These are phyloP conservation scores for Coniochaeta pulveracea DNA, from an alignment of 2,329 filamentous ascomycete genomes.

Conservation along the genomic window DNA sequence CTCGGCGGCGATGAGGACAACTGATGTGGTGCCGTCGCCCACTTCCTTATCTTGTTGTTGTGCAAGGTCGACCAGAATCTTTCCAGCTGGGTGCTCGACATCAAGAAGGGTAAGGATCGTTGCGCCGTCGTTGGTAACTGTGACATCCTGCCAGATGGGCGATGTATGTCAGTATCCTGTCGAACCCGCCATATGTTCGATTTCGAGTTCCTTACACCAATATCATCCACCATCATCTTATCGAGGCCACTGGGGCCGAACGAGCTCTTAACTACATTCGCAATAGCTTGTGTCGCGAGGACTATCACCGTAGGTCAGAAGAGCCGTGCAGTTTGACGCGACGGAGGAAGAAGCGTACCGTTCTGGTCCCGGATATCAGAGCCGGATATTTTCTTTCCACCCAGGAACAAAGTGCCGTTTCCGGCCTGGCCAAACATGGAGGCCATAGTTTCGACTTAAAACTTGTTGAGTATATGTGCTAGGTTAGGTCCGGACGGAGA, in stretches of 20 bases:
- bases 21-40: slow-evolving; percentile 94
- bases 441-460: slow-evolving; percentile 51
- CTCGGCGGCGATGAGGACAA: slow-evolving; percentile 94
- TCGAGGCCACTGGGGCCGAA: slow-evolving; percentile 95
- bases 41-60: slow-evolving; percentile 99
- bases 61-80: slow-evolving; percentile 94
- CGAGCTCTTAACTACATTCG: slow-evolving; percentile 98
- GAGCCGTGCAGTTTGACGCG: background rate
- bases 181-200: slow-evolving; percentile 1
- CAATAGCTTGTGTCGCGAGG: slow-evolving; percentile 88
- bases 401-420: slow-evolving; percentile 93
- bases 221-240: slow-evolving; percentile 99
- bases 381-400: slow-evolving; percentile 94
- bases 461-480: background rate
- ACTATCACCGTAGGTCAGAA: slow-evolving; percentile 38
- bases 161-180: slow-evolving; percentile 11
- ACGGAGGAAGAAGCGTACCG: slow-evolving; percentile 38
- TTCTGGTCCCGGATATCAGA: slow-evolving; percentile 96
- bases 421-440: slow-evolving; percentile 93
- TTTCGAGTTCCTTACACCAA: slow-evolving; percentile 54
- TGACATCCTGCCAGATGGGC: slow-evolving; percentile 61
- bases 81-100: slow-evolving; percentile 94
- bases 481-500: too few species aligned
- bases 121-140: slow-evolving; percentile 96
- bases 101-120: slow-evolving; percentile 93